Conservation (phyloP, 1,139 yeast species). For the Geotrichum candidum region DNA sequence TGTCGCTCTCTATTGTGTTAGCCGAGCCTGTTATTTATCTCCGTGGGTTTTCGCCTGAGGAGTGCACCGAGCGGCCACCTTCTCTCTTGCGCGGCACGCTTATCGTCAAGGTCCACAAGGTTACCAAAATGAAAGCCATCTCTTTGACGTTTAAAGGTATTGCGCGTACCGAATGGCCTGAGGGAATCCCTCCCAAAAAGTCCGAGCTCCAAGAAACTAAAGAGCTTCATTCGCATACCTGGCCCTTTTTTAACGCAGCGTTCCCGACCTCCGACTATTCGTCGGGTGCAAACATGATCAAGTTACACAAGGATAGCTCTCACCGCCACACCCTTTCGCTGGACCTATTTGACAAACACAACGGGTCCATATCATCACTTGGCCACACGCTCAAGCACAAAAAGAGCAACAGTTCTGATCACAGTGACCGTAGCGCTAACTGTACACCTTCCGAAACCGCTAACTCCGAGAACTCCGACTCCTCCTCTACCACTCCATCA, state of each 20-base stretch:
- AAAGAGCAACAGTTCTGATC: background rate
- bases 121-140: conserved; percentile 69
- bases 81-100: conserved; percentile 80
- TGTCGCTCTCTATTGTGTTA: conserved; percentile 42
- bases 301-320: conserved; percentile 33
- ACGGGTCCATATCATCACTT: background rate
- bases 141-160: conserved; percentile 61
- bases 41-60: conserved; percentile 74
- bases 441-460: background rate
- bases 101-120: conserved; percentile 62
- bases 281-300: conserved; percentile 55
- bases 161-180: conserved; percentile 94
- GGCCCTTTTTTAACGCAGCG: conserved; percentile 74
- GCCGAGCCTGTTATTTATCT: conserved; percentile 78
- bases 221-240: conserved; percentile 69
- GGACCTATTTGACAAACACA: background rate
- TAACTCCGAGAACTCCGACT: background rate
- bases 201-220: conserved; percentile 57
- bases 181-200: conserved; percentile 91
- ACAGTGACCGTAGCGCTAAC: no score
- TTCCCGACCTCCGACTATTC: conserved; percentile 36
- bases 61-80: conserved; percentile 67
- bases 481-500: conserved; percentile 5
- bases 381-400: background rate
- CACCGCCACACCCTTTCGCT: conserved; percentile 1